Evolutionary conservation across 1,284 basidiomycete species (phyloP), one percentile per base, ranked within the genome.

Genomic region (Malassezia sympodialis): DNA sequence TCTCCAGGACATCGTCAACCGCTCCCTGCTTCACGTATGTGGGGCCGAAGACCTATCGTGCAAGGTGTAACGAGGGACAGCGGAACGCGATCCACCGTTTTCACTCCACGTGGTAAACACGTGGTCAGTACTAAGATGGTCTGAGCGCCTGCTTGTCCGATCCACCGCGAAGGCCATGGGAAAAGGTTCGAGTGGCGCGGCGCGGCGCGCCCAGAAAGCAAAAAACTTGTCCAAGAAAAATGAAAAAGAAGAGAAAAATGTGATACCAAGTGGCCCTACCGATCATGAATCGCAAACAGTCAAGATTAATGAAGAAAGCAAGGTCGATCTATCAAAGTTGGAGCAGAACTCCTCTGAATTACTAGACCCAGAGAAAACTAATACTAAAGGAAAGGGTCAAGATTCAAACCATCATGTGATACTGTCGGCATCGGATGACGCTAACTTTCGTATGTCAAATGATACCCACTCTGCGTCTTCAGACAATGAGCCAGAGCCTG

Each of bases 1-100:
- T 41, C 69, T 64, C 70, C 70, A 73, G 28, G 70, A 72, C 68
- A 72, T 72, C n/a, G 19, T 43, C 37, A 24, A 15, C 21, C 41
- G 32, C 23, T 42, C 23, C 27, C 40, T 21, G 14, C n/a, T 39
- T 39, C 37, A 14, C 37, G n/a, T 39, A 21, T 39, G 37, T 21
- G 23, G 8, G 48, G 31, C 48, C 14, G 37, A 34, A 34, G 37
- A 21, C 37, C 37, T 21, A 11, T 39, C 37, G 37, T 21, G 12
- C 37, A 39, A 39, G 19, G 10, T 39, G 37, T 39, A 19, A 39
- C 37, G 10, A 39, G 21, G 19, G 37, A 39, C 37, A 39, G 37
- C 37, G 37, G 37, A 39, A 37, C 10, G 37, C 37, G 37, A 39
- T 39, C 19, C 35, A 12, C 37, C 37, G 19, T 39, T 24, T 42